A percentile compares a stretch with the other conserved stretches of the same genome.
phyloP scores from a whole-genome alignment of 495 filamentous ascomycete genomes.

The Lepidopterella palustris region DNA sequence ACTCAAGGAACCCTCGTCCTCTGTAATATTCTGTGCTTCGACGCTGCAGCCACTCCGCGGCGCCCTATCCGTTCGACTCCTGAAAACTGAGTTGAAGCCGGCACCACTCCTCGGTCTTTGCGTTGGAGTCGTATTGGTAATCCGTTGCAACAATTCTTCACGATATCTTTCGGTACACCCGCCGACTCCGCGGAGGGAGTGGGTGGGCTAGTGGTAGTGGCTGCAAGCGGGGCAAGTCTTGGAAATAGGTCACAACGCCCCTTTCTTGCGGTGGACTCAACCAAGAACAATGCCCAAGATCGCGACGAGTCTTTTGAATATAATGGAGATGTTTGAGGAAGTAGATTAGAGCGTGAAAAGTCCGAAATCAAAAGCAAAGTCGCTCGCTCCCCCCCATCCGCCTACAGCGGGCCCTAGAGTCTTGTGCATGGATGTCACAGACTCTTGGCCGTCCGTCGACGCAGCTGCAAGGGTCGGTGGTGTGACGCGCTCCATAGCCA shows the following conservation, averaged over 20 bases:
- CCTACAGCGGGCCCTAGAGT: neutral
- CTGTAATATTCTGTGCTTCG: no score
- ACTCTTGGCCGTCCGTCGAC: neutral
- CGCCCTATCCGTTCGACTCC: neutral
- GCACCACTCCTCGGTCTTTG: no score
- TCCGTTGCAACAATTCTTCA: neutral
- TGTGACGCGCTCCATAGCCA: neutral
- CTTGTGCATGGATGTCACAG: neutral
- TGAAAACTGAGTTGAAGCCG: neutral
- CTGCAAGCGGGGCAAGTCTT: neutral
- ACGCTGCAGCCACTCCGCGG: neutral
- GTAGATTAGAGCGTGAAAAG: no score
- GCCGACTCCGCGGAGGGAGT: neutral
- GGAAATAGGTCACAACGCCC: neutral
- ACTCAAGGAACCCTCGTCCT: no score
- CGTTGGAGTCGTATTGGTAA: no score
- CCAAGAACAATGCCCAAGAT: no score
- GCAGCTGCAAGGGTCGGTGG: neutral
- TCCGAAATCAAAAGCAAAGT: neutral
- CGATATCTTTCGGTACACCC: neutral
- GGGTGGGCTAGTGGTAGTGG: no score
- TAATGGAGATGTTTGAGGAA: neutral
- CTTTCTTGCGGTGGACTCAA: no score
- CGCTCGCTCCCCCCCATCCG: neutral
- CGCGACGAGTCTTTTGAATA: no score